A percentile compares a stretch with the other conserved stretches of the same genome.
phyloP scores from a whole-genome alignment of 2,329 filamentous ascomycete species.

The Periglandula ipomoeae region DNA sequence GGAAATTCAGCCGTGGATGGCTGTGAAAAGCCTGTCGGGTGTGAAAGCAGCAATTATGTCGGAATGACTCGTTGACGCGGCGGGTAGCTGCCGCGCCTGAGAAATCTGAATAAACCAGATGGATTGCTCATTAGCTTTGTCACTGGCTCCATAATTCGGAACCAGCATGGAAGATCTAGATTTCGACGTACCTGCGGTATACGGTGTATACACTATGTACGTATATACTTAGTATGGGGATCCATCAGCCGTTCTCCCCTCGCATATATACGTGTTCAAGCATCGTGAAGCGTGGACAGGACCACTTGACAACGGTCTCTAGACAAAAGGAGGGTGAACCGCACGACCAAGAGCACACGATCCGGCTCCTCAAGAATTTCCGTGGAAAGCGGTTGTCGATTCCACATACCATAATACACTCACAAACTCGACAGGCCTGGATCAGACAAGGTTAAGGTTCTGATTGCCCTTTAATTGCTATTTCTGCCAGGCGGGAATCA shows the following conservation, averaged over 20 bases:
- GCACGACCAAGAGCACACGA: background rate
- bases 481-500: background rate
- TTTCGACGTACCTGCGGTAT: background rate
- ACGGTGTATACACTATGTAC: conserved; percentile 1
- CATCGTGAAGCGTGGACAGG: background rate
- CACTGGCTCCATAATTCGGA: background rate
- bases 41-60: background rate
- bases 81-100: background rate
- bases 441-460: background rate
- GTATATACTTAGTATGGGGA: background rate
- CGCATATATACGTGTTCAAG: background rate
- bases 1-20: background rate
- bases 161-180: background rate
- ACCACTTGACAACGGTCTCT: background rate
- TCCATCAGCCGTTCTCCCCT: background rate
- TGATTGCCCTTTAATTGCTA: background rate
- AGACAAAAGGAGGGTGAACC: background rate
- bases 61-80: background rate
- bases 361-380: background rate
- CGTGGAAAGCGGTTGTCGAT: background rate
- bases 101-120: background rate
- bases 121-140: conserved; percentile 1
- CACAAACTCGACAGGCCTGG: background rate
- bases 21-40: background rate
- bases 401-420: background rate